Base-by-base conservation (phyloP, 176 grass and related monocot species). In the Zoysia pacifica region DNA sequence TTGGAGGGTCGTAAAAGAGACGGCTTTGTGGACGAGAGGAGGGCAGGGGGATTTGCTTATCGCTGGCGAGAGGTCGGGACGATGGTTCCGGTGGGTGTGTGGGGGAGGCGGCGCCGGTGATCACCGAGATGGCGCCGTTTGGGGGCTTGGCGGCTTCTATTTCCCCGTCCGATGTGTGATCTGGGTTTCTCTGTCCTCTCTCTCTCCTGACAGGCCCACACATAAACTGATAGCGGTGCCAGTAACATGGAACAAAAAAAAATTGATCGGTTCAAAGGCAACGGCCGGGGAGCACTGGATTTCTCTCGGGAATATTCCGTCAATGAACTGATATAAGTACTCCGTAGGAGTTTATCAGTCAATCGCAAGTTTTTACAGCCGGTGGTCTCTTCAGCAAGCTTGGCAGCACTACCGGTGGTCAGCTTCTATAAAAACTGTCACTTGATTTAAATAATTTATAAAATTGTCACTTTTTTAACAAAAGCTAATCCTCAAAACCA, bases 31-130 rank as follows among this genome's bases (percentile, higher is more conserved):
- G 88, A 87, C 65, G 76, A 19, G 53, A 40, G 44, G 60, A 49
- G 3, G 20, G 72, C n/a, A 12, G 0, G 47, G 62, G 79, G 73
- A 78, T 84, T 90, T 74, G 85, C 82, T 81, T 85, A 91, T 87
- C 85, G 86, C 69, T 86, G 86, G 85, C 61, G 87, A 89, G 87
- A 89, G 87, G 82, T 85, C 60, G 82, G 78, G 87, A 82, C 77
- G 77, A 40, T 15, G 82, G 54, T 51, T 69, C 35, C 53, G 72
- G 59, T 16, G 51, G 66, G 15, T 72, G 72, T 51, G 87, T 49
- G 77, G 72, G 69, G 53, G 65, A 63, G 40, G 59, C 20, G 87
- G 58, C 71, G 70, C 40, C 45, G 86, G 71, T 74, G 87, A 89
- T 85, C 82, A 75, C 81, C 35, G 65, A 66, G 87, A 89, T 51